Evolutionary conservation across 2,329 filamentous ascomycete genomes (phyloP).

Genomic region (Tolypocladium ovalisporum): DNA sequence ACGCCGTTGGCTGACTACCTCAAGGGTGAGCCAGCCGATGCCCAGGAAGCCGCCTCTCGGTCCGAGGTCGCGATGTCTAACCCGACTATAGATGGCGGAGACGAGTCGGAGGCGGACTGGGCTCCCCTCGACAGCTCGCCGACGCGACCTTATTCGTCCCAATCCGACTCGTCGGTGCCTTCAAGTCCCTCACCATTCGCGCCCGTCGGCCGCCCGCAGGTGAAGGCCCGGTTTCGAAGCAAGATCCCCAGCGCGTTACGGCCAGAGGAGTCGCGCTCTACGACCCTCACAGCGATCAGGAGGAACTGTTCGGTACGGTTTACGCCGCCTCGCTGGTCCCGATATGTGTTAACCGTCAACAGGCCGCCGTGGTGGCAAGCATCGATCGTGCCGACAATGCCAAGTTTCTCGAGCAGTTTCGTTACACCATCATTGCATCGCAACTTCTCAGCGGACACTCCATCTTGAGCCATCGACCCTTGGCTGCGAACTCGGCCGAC

Average conservation of each 20-base stretch:
- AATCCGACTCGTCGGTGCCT: constrained; percentile 29
- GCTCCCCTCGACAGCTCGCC: constrained; percentile 27
- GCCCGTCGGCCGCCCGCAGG: constrained; percentile 42
- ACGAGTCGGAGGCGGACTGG: constrained; percentile 35
- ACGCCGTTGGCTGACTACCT: constrained; percentile 83
- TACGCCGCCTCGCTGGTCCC: neutral
- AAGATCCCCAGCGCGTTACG: constrained; percentile 32
- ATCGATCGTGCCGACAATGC: constrained; percentile 70
- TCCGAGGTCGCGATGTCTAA: constrained; percentile 3
- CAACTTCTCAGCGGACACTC: constrained; percentile 70
- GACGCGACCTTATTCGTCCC: constrained; percentile 16
- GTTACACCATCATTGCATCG: constrained; percentile 86
- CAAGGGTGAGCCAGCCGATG: constrained; percentile 48
- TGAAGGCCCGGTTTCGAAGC: constrained; percentile 41
- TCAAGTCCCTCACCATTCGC: constrained; percentile 41
- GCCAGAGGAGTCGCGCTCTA: constrained; percentile 25
- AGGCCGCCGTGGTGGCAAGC: constrained; percentile 61
- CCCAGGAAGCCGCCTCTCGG: neutral
- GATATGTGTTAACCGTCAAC: constrained; percentile 3
- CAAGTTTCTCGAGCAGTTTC: constrained; percentile 83
- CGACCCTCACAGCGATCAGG: constrained; percentile 32
- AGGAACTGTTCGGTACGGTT: constrained; percentile 40
- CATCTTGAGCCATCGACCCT: constrained; percentile 26
- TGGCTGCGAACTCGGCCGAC: constrained; percentile 8
- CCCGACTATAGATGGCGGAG: constrained; percentile 33